A percentile compares a stretch with the other conserved stretches of the same genome.
Conservation (phyloP, 1,139 yeast species). For the Pichia sp. region DNA sequence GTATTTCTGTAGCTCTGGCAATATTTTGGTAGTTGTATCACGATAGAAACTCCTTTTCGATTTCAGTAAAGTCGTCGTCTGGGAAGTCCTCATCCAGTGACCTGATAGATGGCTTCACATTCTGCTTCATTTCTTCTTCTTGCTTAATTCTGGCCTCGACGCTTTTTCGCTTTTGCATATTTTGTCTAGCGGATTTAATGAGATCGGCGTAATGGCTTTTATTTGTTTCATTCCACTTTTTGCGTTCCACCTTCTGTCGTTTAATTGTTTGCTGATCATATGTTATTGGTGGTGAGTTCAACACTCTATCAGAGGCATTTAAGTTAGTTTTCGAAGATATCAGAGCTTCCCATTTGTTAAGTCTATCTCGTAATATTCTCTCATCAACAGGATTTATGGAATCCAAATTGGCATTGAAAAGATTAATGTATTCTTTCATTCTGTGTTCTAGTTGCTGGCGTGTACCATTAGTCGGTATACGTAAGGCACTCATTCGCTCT, state of each 20-base stretch:
- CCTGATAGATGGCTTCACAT: too few species aligned
- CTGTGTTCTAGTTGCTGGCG: conserved; percentile 60
- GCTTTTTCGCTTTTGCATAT: conserved; percentile 23
- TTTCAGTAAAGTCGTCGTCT: conserved; percentile 4
- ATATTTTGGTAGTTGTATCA: too few species aligned
- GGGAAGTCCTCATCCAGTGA: too few species aligned
- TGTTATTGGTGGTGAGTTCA: conserved; percentile 4
- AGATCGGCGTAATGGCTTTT: conserved; percentile 46
- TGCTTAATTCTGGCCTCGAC: conserved; percentile 1
- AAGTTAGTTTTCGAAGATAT: conserved; percentile 6
- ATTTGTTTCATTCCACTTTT: conserved; percentile 46
- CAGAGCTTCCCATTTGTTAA: conserved; percentile 64
- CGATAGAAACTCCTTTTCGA: conserved; percentile 1
- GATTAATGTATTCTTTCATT: conserved; percentile 68
- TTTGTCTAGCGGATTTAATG: conserved; percentile 41
- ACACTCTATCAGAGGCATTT: not conserved
- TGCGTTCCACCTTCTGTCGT: conserved; percentile 28
- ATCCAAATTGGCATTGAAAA: conserved; percentile 82
- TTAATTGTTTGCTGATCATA: conserved; percentile 5
- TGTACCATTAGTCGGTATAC: conserved; percentile 57
- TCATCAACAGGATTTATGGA: conserved; percentile 60
- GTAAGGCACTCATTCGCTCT: conserved; percentile 46
- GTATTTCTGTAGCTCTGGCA: too few species aligned
- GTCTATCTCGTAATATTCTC: conserved; percentile 43
- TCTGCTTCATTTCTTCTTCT: not conserved